Conservation (phyloP, 2,329 filamentous ascomycete genomes). For the Xenoacremonium recifei region DNA sequence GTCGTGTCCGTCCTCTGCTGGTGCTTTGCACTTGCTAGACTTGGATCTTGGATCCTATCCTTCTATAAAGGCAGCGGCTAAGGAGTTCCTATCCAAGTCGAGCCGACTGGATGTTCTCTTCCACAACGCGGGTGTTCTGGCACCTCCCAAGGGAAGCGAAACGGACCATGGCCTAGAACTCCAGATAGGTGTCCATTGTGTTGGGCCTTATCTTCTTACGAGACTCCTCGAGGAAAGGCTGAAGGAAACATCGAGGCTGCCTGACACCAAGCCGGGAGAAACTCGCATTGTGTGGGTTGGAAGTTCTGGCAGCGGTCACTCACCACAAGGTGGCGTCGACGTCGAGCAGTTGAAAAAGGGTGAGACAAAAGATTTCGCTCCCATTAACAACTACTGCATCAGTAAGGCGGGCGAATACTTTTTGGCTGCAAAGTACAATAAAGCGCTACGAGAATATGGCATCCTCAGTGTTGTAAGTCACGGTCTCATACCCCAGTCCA, state of each 20-base stretch:
- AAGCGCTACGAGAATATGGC: background rate
- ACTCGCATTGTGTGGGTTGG: slow-evolving; percentile 5
- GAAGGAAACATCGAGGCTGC: slow-evolving; percentile 1
- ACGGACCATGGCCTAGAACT: slow-evolving; percentile 4
- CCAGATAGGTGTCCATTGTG: slow-evolving; percentile 5
- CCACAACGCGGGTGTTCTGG: slow-evolving; percentile 5
- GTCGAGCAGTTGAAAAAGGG: slow-evolving; percentile 3
- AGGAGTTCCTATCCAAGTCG: slow-evolving; percentile 2
- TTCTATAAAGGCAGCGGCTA: background rate
- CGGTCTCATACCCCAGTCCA: background rate
- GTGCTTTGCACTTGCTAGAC: background rate
- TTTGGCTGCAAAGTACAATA: slow-evolving; percentile 6
- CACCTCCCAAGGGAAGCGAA: slow-evolving; percentile 5
- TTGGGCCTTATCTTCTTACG: slow-evolving; percentile 5
- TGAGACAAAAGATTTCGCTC: slow-evolving; percentile 1
- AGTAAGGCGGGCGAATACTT: slow-evolving; percentile 8
- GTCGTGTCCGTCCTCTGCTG: background rate
- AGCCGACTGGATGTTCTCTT: slow-evolving; percentile 6
- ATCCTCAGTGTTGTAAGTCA: slow-evolving; percentile 5
- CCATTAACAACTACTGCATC: slow-evolving; percentile 1
- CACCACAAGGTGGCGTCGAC: slow-evolving; percentile 3
- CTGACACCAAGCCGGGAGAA: background rate
- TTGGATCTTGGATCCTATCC: slow-evolving; percentile 3
- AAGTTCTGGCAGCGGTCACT: slow-evolving; percentile 2
- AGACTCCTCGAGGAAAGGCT: background rate